Percentiles rank a stretch among this genome's conserved stretches.
Evolutionary conservation across 345 rosid genomes (phyloP).

Genomic region (Aquilaria malaccensis): DNA sequence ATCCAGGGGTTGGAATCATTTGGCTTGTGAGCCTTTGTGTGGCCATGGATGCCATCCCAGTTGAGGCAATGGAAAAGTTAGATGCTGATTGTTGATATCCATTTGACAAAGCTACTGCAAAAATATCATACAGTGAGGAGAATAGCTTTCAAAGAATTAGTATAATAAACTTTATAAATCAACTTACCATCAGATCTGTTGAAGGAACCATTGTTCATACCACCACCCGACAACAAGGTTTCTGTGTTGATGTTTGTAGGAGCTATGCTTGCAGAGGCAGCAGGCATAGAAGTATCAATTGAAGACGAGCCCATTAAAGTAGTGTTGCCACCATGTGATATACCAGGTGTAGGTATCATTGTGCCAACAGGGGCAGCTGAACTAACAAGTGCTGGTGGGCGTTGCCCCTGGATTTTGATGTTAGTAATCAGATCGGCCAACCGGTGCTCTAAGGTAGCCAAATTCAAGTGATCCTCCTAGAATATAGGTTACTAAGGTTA

Average conservation of each 20-base stretch:
- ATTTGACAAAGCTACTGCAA: slow-evolving; percentile 58
- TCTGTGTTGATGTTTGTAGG: slow-evolving; percentile 43
- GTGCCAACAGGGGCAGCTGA: slow-evolving; percentile 52
- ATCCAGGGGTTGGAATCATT: slow-evolving; percentile 98
- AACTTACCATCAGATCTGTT: slow-evolving; percentile 40
- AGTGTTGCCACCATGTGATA: slow-evolving; percentile 52
- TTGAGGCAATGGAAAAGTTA: slow-evolving; percentile 56
- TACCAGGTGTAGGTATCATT: slow-evolving; percentile 95
- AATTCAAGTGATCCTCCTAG: slow-evolving; percentile 81
- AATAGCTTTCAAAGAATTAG: slow-evolving; percentile 9
- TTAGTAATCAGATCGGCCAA: slow-evolving; percentile 40
- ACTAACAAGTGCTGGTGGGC: slow-evolving; percentile 41
- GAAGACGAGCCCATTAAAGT: slow-evolving; percentile 49
- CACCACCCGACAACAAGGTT: slow-evolving; percentile 40
- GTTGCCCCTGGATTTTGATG: slow-evolving; percentile 36
- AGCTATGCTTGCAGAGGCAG: slow-evolving; percentile 41
- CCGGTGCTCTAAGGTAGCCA: slow-evolving; percentile 63
- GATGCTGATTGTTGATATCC: slow-evolving; percentile 62
- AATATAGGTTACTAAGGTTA: slow-evolving; percentile 16
- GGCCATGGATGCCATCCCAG: slow-evolving; percentile 71
- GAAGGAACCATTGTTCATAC: slow-evolving; percentile 44
- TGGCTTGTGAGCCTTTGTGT: slow-evolving; percentile 59
- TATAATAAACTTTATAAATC: slow-evolving; percentile 9
- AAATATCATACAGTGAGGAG: slow-evolving; percentile 6
- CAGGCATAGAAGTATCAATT: slow-evolving; percentile 43